phyloP scores from a whole-genome alignment of 805 yeast species.

The Nakazawaea peltata region DNA sequence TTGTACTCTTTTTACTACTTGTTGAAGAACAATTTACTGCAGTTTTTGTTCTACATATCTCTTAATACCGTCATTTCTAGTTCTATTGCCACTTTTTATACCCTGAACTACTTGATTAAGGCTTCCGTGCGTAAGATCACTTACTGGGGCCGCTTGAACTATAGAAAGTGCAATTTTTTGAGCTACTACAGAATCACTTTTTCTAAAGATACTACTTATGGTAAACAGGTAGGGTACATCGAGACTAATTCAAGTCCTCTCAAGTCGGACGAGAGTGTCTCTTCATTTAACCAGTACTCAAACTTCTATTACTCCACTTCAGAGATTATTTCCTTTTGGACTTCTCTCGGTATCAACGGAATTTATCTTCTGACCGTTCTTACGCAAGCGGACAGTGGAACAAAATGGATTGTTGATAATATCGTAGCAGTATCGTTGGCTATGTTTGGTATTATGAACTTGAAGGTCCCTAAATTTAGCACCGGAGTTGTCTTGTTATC shows the following conservation, averaged over 20 bases:
- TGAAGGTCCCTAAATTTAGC: slow-evolving; percentile 34
- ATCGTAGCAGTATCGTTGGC: slow-evolving; percentile 33
- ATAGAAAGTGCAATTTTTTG: slow-evolving; percentile 13
- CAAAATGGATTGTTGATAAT: slow-evolving; percentile 39
- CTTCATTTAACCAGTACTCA: slow-evolving; percentile 25
- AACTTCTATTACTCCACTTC: slow-evolving; percentile 27
- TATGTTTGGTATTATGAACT: slow-evolving; percentile 30
- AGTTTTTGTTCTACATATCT: slow-evolving; percentile 25
- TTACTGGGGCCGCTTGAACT: slow-evolving; percentile 16
- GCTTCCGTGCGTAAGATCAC: slow-evolving; percentile 20
- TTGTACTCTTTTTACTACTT: slow-evolving; percentile 31
- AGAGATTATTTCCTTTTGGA: slow-evolving; percentile 17
- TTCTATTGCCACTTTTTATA: slow-evolving; percentile 22
- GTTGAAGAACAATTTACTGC: slow-evolving; percentile 22
- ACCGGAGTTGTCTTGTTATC: slow-evolving; percentile 35
- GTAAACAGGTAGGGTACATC: slow-evolving; percentile 29
- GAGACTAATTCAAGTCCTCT: too few species aligned
- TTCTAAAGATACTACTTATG: slow-evolving; percentile 26
- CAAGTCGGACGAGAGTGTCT: too few species aligned
- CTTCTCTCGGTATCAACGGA: slow-evolving; percentile 9
- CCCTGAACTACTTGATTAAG: slow-evolving; percentile 21
- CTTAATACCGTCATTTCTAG: slow-evolving; percentile 27
- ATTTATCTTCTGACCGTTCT: neutral
- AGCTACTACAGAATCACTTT: slow-evolving; percentile 34
- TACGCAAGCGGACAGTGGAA: slow-evolving; percentile 15